phyloP scores from a whole-genome alignment of 352 stramenopile genomes.

The Phytophthora nicotianae region DNA sequence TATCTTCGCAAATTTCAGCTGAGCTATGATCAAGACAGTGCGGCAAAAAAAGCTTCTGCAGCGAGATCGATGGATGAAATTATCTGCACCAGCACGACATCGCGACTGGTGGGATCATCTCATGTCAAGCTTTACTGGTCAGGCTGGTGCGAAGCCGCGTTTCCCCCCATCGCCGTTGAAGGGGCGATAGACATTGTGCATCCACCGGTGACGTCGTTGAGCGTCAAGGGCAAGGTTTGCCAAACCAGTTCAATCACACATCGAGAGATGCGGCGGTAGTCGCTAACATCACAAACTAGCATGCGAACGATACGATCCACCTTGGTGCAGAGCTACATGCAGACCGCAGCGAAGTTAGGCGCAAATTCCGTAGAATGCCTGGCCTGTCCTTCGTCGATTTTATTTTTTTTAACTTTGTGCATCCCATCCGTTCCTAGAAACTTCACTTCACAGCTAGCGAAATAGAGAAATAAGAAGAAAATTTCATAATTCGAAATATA shows the following conservation, averaged over 20 bases:
- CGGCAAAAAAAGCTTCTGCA: neutral
- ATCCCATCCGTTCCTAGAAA: constrained; percentile 4
- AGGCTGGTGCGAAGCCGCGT: neutral
- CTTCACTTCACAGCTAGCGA: constrained; percentile 4
- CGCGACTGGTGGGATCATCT: neutral
- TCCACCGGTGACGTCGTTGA: neutral
- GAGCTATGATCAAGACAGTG: constrained; percentile 2
- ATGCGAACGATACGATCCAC: neutral
- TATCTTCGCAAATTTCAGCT: neutral
- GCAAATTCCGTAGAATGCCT: constrained; percentile 1
- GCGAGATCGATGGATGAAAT: neutral
- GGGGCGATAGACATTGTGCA: neutral
- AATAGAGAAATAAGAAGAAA: neutral
- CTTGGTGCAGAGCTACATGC: neutral
- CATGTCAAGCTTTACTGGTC: constrained; percentile 1
- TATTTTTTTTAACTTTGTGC: neutral
- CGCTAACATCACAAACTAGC: no score
- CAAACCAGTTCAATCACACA: constrained; percentile 7
- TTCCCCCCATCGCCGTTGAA: neutral
- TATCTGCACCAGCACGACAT: neutral
- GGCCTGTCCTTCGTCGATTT: constrained; percentile 2
- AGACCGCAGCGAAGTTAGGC: neutral
- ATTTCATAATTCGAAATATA: neutral
- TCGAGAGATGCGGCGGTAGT: neutral
- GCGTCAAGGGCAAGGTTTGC: no score